A percentile compares a stretch with the other conserved stretches of the same genome.
Conservation (phyloP, 148 eudicot species). For the Nepenthes gracilis region DNA sequence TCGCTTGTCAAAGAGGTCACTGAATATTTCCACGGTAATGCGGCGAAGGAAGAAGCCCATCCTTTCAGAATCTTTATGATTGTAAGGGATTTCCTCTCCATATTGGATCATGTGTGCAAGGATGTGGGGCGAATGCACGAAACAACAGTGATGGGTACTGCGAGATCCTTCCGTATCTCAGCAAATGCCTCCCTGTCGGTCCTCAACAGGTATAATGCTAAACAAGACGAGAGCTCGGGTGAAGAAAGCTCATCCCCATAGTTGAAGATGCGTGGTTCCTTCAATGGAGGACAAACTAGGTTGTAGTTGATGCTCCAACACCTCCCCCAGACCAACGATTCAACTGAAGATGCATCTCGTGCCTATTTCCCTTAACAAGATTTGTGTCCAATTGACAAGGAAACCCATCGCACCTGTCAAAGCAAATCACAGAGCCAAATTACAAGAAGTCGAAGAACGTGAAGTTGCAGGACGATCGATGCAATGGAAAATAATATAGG, state of each 20-base stretch:
- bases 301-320: no score
- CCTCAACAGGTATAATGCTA: constrained; percentile 38
- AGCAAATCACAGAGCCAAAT: no score
- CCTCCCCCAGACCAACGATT: no score
- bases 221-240: constrained; percentile 34
- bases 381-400: no score
- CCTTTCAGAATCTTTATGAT: constrained; percentile 56
- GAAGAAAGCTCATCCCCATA: constrained; percentile 60
- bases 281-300: no score
- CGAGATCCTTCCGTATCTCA: constrained; percentile 67
- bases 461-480: no score
- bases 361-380: not conserved
- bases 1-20: constrained; percentile 44
- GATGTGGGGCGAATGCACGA: constrained; percentile 65
- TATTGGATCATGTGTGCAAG: constrained; percentile 51
- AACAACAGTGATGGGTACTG: constrained; percentile 51
- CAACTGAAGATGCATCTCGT: not conserved
- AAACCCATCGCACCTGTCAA: no score
- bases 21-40: constrained; percentile 52
- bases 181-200: constrained; percentile 54
- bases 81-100: constrained; percentile 47
- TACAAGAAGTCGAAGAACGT: no score
- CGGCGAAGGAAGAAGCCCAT: constrained; percentile 47
- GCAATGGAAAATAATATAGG: no score
- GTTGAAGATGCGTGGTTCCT: not conserved